phyloP scores from a whole-genome alignment of 2,329 filamentous ascomycete species.

The Hirsutella rhossiliensis region DNA sequence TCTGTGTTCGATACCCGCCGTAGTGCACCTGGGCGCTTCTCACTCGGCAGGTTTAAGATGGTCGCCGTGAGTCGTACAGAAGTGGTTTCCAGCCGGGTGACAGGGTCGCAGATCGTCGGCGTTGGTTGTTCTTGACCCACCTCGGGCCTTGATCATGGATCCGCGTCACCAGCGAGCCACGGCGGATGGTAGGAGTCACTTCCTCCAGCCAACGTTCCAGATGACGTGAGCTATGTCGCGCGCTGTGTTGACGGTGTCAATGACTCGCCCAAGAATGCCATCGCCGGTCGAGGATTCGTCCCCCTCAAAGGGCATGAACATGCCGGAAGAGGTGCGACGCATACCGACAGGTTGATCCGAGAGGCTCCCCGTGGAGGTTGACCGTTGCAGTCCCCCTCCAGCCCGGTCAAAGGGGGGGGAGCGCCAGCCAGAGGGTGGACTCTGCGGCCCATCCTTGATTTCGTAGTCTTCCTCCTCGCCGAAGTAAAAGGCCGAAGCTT shows the following conservation, averaged over 20 bases:
- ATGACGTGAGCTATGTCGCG: constrained; percentile 60
- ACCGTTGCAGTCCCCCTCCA: constrained; percentile 27
- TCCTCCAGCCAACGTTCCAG: constrained; percentile 58
- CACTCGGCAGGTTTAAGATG: too few relatives aligned
- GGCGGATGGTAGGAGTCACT: constrained; percentile 6
- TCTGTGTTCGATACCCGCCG: too few relatives aligned
- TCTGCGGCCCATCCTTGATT: constrained; percentile 22
- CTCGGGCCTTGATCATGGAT: too few relatives aligned
- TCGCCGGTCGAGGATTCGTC: constrained; percentile 48
- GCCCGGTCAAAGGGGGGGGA: constrained; percentile 13
- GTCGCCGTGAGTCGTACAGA: too few relatives aligned
- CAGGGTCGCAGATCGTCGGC: too few relatives aligned
- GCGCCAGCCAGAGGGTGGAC: constrained; percentile 18
- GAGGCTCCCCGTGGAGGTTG: constrained; percentile 36
- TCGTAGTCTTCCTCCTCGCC: constrained; percentile 49
- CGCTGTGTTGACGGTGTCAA: constrained; percentile 68
- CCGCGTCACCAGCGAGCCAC: too few relatives aligned
- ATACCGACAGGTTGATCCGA: constrained; percentile 47
- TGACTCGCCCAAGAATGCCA: constrained; percentile 64
- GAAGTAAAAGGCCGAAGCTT: constrained; percentile 51
- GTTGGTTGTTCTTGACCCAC: too few relatives aligned
- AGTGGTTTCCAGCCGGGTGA: too few relatives aligned
- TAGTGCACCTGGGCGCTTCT: too few relatives aligned
- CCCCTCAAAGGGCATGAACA: constrained; percentile 84
- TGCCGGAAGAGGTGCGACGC: constrained; percentile 70